Conservation (phyloP, 2,329 filamentous ascomycete genomes). For the Penicillium sp. region DNA sequence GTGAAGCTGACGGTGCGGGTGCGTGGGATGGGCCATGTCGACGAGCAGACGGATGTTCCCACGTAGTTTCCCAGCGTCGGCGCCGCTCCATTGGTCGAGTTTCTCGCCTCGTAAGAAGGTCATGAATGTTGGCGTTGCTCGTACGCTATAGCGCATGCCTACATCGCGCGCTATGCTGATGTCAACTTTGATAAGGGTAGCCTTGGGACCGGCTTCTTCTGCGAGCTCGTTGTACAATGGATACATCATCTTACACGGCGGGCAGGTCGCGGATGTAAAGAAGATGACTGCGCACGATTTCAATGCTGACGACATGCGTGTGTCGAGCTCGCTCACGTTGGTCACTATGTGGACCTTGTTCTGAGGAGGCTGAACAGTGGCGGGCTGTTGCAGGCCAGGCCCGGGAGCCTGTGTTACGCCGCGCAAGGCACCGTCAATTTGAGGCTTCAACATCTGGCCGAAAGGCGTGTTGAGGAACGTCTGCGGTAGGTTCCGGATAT, state of each 20-base stretch:
- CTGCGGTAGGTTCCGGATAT: slow-evolving; percentile 84
- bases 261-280: slow-evolving; percentile 88
- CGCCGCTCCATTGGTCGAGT: slow-evolving; percentile 80
- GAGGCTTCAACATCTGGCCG: slow-evolving; percentile 83
- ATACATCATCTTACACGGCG: slow-evolving; percentile 82
- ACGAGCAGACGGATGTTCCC: slow-evolving; percentile 75
- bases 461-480: slow-evolving; percentile 85
- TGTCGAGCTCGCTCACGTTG: slow-evolving; percentile 64
- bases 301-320: slow-evolving; percentile 62
- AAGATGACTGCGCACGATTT: slow-evolving; percentile 80
- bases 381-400: slow-evolving; percentile 24
- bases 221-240: slow-evolving; percentile 82
- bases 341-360: slow-evolving; percentile 66
- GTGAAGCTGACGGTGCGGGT: slow-evolving; percentile 74
- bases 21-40: slow-evolving; percentile 74
- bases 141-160: slow-evolving; percentile 68
- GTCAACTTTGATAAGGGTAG: slow-evolving; percentile 81
- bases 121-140: slow-evolving; percentile 85
- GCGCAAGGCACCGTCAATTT: slow-evolving; percentile 69
- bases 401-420: slow-evolving; percentile 64
- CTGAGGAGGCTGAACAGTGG: slow-evolving; percentile 23
- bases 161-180: slow-evolving; percentile 70
- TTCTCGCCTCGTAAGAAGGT: slow-evolving; percentile 79
- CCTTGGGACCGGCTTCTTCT: slow-evolving; percentile 69
- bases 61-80: slow-evolving; percentile 69